Base-by-base conservation (phyloP, 768 basidiomycete genomes). In the Coprinellus aureogranulatus region DNA sequence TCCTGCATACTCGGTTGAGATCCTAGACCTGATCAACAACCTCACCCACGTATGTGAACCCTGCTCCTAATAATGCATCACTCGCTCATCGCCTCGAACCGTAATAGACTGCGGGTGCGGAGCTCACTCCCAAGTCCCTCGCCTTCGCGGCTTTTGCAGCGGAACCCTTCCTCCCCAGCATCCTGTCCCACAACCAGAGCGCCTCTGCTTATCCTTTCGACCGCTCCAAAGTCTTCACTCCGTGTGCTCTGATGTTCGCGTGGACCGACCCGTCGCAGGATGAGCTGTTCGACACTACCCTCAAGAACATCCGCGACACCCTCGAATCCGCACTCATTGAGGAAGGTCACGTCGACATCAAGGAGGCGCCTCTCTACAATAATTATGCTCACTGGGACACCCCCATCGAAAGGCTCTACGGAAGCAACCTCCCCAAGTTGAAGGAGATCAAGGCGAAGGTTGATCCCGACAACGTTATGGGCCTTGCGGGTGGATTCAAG, bases 151-250 rank as follows among this genome's bases (percentile, higher is more conserved):
- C 75, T 0, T 82, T 84, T 63, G 77, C 73, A 44, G 72, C 81
- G 41, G 82, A 86, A 55, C 80, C 81, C 0, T 77, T 84, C 73
- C 70, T 82, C 1, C 67, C 79, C 1, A 49, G 61, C 45, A 55
- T 77, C 47, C 76, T 77, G 56, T 68, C 68, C 5, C 77, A 79
- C 57, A 75, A 64, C 34, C 54, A 66, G 30, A 66, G 62, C 10
- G 57, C 67, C 0, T 73, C 81, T n/a, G 84, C 84, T 2, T 85
- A 76, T 66, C 83, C 82, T 2, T 77, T 77, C 11, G 66, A 67
- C 23, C 77, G 81, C 47, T 53, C 64, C 0, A 54, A 54, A 2
- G 65, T 68, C 26, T 72, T 78, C 56, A 72, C 74, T 10, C 81
- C 84, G 10, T 67, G 81, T 31, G 78, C 80, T 66, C 71, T 82